A percentile compares a stretch with the other conserved stretches of the same genome.
Conservation (phyloP, 169 alveolate genomes). For the Plasmodium gonderi region DNA sequence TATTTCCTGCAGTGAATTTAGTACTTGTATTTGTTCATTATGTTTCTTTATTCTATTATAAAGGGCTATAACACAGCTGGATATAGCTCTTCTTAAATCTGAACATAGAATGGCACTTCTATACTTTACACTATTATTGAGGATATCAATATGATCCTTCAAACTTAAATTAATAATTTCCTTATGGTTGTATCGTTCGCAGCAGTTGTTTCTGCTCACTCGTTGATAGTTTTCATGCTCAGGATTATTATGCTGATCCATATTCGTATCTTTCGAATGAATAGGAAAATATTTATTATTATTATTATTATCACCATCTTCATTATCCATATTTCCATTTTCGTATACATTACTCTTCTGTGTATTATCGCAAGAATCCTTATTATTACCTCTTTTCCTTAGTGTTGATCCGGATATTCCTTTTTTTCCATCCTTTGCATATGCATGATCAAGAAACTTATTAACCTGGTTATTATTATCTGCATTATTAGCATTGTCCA, state of each 20-base stretch:
- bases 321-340: neutral
- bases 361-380: neutral
- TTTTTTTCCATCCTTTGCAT: neutral
- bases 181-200: constrained; percentile 11
- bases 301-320: neutral
- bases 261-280: neutral
- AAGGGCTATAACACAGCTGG: constrained; percentile 48
- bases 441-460: neutral
- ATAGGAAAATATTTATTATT: neutral
- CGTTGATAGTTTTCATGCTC: neutral
- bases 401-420: neutral
- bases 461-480: neutral
- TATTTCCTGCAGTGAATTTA: constrained; percentile 65
- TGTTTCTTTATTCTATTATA: constrained; percentile 42
- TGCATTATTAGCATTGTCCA: neutral
- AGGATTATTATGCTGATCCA: neutral
- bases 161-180: constrained; percentile 18
- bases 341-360: neutral
- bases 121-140: constrained; percentile 12
- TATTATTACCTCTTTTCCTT: neutral
- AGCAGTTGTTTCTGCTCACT: neutral
- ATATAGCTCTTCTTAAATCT: constrained; percentile 65
- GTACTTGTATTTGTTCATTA: constrained; percentile 29
- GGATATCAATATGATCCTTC: constrained; percentile 52
- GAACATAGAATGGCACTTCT: constrained; percentile 30